Percentiles rank a stretch among this genome's conserved stretches.
These are phyloP conservation scores for Mycena leptocephala DNA, from an alignment of 768 basidiomycete genomes.

Conservation along the genomic window DNA sequence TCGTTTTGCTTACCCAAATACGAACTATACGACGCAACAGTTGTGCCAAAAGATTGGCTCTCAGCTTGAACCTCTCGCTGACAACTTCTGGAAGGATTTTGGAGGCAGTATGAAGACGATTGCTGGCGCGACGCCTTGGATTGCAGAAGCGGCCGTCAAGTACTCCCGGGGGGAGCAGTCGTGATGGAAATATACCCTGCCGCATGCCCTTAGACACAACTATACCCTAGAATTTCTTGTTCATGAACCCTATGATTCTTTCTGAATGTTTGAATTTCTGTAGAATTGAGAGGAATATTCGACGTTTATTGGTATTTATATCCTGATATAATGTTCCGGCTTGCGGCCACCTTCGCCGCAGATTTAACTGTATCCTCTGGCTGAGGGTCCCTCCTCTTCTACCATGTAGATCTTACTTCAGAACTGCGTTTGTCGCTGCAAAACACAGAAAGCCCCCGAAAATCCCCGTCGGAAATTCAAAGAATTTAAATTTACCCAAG, in stretches of 20 bases:
- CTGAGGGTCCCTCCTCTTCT: too few relatives aligned
- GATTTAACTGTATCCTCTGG: too few relatives aligned
- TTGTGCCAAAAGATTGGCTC: conserved; percentile 6
- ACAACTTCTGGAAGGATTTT: background rate
- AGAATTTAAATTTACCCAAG: background rate
- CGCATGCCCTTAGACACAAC: too few relatives aligned
- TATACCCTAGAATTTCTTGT: too few relatives aligned
- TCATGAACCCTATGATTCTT: too few relatives aligned
- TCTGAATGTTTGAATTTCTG: too few relatives aligned
- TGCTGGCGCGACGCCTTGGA: background rate
- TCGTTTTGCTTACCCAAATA: conserved; percentile 10
- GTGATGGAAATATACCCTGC: too few relatives aligned
- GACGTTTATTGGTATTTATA: too few relatives aligned
- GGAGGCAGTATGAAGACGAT: background rate
- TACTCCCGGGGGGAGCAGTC: too few relatives aligned
- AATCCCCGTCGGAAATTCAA: background rate
- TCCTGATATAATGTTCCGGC: too few relatives aligned
- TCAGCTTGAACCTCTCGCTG: background rate
- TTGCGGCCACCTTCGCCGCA: too few relatives aligned
- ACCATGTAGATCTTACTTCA: conserved; percentile 18
- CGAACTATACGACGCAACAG: background rate
- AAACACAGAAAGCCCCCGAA: background rate
- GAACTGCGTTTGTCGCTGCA: background rate
- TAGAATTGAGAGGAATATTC: too few relatives aligned
- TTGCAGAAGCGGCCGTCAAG: conserved; percentile 3